phyloP scores from a whole-genome alignment of 441 rosid genomes.

The Sinapis alba region DNA sequence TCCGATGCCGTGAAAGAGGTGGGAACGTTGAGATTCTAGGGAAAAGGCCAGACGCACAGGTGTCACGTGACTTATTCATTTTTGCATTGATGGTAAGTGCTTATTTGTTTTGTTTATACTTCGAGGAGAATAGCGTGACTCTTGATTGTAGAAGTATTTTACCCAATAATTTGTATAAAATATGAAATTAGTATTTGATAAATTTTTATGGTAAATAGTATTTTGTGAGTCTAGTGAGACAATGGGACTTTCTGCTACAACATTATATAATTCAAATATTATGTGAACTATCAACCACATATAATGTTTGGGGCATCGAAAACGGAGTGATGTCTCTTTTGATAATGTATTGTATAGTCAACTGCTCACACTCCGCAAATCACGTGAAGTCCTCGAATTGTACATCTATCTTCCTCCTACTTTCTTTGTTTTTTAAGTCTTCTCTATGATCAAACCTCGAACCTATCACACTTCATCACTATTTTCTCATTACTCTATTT shows the following conservation, averaged over 20 bases:
- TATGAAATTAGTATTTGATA: neutral
- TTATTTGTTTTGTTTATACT: too few species aligned
- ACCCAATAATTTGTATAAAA: neutral
- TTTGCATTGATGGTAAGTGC: constrained; percentile 1
- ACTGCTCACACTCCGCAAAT: constrained; percentile 42
- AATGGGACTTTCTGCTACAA: too few species aligned
- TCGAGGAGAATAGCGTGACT: neutral
- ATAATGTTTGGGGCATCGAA: constrained; percentile 31
- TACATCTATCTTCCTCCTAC: constrained; percentile 34
- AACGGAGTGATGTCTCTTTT: constrained; percentile 26
- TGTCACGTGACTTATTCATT: constrained; percentile 28
- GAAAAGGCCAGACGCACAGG: constrained; percentile 18
- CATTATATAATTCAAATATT: neutral
- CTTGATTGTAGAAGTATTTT: neutral
- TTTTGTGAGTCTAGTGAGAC: neutral
- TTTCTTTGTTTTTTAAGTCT: constrained; percentile 32
- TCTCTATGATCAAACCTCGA: constrained; percentile 38
- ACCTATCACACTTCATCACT: constrained; percentile 20
- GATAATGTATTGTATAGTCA: constrained; percentile 39
- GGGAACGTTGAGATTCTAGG: constrained; percentile 23
- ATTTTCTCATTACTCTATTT: neutral
- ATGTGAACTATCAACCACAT: constrained; percentile 10
- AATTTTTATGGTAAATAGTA: neutral
- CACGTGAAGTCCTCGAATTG: constrained; percentile 42
- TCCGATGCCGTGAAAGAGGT: constrained; percentile 36